Evolutionary conservation across 1,139 yeast species (phyloP), one percentile per base, ranked within the genome.

Genomic region (Kazachstania sp.): DNA sequence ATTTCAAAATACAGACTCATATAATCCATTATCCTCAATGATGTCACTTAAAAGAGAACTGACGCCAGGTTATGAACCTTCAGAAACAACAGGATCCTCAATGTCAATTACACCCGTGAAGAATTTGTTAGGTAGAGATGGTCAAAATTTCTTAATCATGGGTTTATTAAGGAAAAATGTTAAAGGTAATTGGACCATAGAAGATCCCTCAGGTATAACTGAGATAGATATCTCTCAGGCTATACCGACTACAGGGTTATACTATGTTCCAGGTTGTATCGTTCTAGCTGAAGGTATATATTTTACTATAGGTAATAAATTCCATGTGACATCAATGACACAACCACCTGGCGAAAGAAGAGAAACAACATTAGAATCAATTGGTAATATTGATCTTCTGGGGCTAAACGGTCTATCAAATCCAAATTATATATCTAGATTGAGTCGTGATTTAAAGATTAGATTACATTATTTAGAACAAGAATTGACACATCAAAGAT

Each of bases 321-420:
- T 92, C 59, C 79, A 83, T 53, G 95, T 85, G 1, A 75, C 85
- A 35, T 77, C 84, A 13, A 72, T 90, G 46, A 86, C 86, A 1
- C 96, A 87, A 51, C 98, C 98, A 1, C 90, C 95, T 0, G 83
- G 88, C 2, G 98, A 92, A 62, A 72, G 77, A 54, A 71, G 97
- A 50, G 81, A 75, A 15, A 64, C 60, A 1, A 73, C 94, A 0
- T 62, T 81, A 47, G 90, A 82, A 37, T 81, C 82, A 1, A 82
- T 79, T 52, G 97, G 96, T 1, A 76, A 83, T 56, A 61, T 86
- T 26, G 97, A 92, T 63, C 82, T 87, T 55, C 70, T 85, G 59
- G 92, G 95, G 1, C 71, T 84, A n/a, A 77, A 74, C 49, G 59
- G 61, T 6, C 38, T 47, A 9, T 57, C 63, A 12, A 58, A 51